Base-by-base conservation (phyloP, 345 rosid species). In the Pistacia atlantica region DNA sequence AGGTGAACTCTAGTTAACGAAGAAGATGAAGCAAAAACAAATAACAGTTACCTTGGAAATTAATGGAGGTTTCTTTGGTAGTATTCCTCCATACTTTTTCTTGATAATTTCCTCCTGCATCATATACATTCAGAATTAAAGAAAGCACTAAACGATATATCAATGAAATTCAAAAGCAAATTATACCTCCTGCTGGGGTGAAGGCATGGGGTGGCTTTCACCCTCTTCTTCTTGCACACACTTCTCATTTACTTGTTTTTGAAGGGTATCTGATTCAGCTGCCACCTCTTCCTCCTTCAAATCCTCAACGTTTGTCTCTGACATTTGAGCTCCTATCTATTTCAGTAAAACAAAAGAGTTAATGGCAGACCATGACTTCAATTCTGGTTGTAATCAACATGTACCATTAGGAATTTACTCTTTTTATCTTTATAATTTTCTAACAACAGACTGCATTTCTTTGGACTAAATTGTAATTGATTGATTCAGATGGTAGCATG, bases 51-150 rank as follows among this genome's bases (percentile, higher is more conserved):
- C 98, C 93, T 90, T 89, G 67, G 98, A 87, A 79, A 94, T 94
- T 76, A 94, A 80, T 0, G 97, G 90, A 64, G 83, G 92, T 85
- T 90, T 93, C 89, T 85, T 92, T 6, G 86, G 86, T 70, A 89
- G 59, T 65, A 94, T 58, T 48, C 93, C 97, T 67, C 96, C 97
- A 37, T 90, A 94, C 85, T 86, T 94, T 13, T 87, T 89, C 91
- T 82, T 90, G 61, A 90, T 84, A 4, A 70, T 80, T 75, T 83
- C 89, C 84, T 87, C 96, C 98, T 92, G 83, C 37, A 56, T n/a
- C 28, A 79, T 65, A 1, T 1, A 49, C 1, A 11, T 11, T 38
- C 33, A 63, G 22, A 79, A 55, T 58, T 18, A 18, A 61, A 46
- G 16, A 17, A 35, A 33, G 3, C 9, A 25, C 0, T 14, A 12